phyloP scores from a whole-genome alignment of 495 filamentous ascomycete species.

The Talaromyces proteolyticus region DNA sequence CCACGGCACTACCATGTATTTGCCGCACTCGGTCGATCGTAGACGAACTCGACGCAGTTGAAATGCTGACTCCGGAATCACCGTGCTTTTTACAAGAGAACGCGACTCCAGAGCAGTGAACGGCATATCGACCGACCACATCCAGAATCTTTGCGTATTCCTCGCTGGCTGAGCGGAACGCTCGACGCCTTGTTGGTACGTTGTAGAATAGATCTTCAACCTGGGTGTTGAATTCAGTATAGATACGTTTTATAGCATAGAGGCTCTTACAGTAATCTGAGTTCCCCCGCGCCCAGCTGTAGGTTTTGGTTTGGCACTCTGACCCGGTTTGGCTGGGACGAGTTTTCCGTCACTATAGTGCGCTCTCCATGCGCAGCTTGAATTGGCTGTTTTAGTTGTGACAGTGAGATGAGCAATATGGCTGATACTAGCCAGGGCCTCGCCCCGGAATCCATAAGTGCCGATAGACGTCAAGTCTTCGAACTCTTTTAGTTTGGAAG shows the following conservation, averaged over 20 bases:
- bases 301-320: conserved; percentile 81
- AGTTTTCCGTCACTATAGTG: conserved; percentile 83
- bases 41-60: conserved; percentile 64
- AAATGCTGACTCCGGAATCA: conserved; percentile 74
- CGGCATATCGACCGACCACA: conserved; percentile 86
- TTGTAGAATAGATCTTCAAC: conserved; percentile 98
- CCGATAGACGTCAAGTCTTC: conserved; percentile 89
- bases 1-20: conserved; percentile 79
- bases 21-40: conserved; percentile 81
- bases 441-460: conserved; percentile 96
- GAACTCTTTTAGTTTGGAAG: conserved; percentile 91
- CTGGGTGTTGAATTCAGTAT: conserved; percentile 26
- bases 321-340: conserved; percentile 83
- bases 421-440: conserved; percentile 96
- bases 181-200: conserved; percentile 77
- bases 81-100: conserved; percentile 98
- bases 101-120: conserved; percentile 87
- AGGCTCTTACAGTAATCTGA: conserved; percentile 85
- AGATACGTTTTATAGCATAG: neutral
- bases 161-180: conserved; percentile 87
- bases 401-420: conserved; percentile 96
- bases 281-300: conserved; percentile 90
- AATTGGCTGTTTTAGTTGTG: conserved; percentile 88
- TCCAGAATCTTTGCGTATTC: conserved; percentile 98
- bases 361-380: conserved; percentile 83